Base-by-base conservation (phyloP, 495 filamentous ascomycete genomes). In the Lasiosphaeria miniovina region DNA sequence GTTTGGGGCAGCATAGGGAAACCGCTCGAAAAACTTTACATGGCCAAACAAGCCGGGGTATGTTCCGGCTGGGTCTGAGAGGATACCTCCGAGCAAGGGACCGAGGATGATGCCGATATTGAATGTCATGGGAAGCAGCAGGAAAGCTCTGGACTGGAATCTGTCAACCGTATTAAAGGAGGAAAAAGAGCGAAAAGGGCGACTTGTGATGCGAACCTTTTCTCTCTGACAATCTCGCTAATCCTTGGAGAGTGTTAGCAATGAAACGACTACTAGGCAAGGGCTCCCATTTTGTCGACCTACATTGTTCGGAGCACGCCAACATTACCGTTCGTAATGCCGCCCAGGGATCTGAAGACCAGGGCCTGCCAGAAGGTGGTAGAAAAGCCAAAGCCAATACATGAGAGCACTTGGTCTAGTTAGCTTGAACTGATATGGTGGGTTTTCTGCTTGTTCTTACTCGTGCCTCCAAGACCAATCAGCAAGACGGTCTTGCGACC, bases 331-430 rank as follows among this genome's bases (percentile, higher is more conserved):
- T 96, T 96, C 55, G 91, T 82, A 8, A 84, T 83, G 33, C 90
- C 90, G 31, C 88, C 90, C 46, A 93, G 70, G 40, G 78, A 84
- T 36, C 90, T 77, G 74, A 90, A 96, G 46, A 88, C 71, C 63
- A 92, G 74, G 34, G 90, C 90, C 70, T 87, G 83, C 69, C 78
- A 80, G 61, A 93, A 93, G 12, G 78, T 82, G 11, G 77, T 84
- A 11, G 87, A 83, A 70, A 93, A 93, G 5, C 89, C 90, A 62
- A 93, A 93, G n/a, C 90, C 90, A 36, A 92, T 53, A 65, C 84
- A 86, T 3, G 87, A 89, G 36, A 88, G 67, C 15, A 84, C 83
- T 78, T n/a, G 33, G 36, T 10, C 9, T 33, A 2, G 24, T 38
- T 40, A n/a, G 31, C 24, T 38, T 53, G 17, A 10, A 11, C 8